Conservation (phyloP, 169 alveolate species). For the Cryptosporidium meleagridis region DNA sequence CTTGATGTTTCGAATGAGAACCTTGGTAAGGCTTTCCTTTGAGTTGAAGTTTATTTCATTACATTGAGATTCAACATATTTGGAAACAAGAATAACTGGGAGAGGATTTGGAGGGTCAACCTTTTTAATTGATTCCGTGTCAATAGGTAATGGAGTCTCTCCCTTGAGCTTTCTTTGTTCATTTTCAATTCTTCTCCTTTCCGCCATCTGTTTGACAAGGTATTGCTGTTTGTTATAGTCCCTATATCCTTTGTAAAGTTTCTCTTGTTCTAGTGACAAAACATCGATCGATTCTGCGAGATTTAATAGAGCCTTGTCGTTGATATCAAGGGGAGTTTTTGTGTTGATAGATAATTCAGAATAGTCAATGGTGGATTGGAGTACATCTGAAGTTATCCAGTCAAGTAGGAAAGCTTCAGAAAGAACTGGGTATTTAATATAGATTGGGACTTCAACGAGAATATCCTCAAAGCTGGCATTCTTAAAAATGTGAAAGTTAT, state of each 20-base stretch:
- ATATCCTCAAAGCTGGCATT: constrained; percentile 80
- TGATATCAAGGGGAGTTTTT: constrained; percentile 76
- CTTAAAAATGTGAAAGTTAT: constrained; percentile 80
- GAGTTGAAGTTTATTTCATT: constrained; percentile 37
- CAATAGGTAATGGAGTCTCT: constrained; percentile 85
- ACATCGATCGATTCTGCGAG: constrained; percentile 84
- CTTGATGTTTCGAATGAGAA: constrained; percentile 45
- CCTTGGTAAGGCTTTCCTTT: constrained; percentile 26
- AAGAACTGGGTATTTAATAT: constrained; percentile 83
- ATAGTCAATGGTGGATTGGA: constrained; percentile 78
- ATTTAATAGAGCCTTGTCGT: constrained; percentile 81
- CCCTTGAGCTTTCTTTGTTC: constrained; percentile 87
- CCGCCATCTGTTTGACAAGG: constrained; percentile 85
- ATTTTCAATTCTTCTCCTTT: constrained; percentile 85
- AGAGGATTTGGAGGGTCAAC: constrained; percentile 73
- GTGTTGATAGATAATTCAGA: constrained; percentile 80
- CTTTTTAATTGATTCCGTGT: constrained; percentile 66
- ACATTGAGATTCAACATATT: constrained; percentile 61
- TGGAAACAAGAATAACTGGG: constrained; percentile 61
- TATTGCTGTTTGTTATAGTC: constrained; percentile 84
- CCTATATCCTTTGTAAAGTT: constrained; percentile 83
- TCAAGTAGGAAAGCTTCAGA: constrained; percentile 84
- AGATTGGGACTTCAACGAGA: constrained; percentile 84
- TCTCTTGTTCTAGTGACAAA: constrained; percentile 85
- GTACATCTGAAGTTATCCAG: constrained; percentile 78